Percentiles rank a stretch among this genome's conserved stretches.
phyloP scores from a whole-genome alignment of 2,329 filamentous ascomycete genomes.

The Alternaria atra region DNA sequence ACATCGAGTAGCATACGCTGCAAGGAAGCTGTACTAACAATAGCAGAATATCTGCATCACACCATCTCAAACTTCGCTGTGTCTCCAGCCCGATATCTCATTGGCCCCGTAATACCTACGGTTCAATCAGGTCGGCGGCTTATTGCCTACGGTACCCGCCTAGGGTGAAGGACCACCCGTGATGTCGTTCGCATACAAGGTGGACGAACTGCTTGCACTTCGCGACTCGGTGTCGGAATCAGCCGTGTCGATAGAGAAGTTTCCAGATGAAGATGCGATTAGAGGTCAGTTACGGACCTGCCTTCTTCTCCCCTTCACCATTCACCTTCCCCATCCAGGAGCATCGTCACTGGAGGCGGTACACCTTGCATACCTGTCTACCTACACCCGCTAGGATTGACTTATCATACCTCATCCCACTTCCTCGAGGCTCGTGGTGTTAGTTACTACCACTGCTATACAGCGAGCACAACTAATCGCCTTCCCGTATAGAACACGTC shows the following conservation, averaged over 20 bases:
- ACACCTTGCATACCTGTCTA: background rate
- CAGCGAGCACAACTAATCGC: conserved; percentile 12
- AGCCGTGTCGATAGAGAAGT: conserved; percentile 53
- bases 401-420: background rate
- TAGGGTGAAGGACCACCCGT: conserved; percentile 14
- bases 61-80: conserved; percentile 45
- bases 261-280: conserved; percentile 53
- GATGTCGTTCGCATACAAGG: conserved; percentile 52
- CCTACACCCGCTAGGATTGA: background rate
- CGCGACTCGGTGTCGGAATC: conserved; percentile 54
- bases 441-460: background rate
- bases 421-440: background rate
- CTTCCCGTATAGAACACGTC: conserved; percentile 48
- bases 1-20: background rate
- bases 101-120: conserved; percentile 17
- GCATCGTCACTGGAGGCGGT: background rate
- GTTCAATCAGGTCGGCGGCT: conserved; percentile 13
- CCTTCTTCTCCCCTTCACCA: conserved; percentile 24
- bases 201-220: conserved; percentile 53
- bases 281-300: conserved; percentile 46
- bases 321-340: conserved; percentile 11
- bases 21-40: conserved; percentile 7
- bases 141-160: conserved; percentile 15
- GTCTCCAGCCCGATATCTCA: conserved; percentile 21
- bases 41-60: conserved; percentile 49